Base-by-base conservation (phyloP, 2,329 filamentous ascomycete species). In the Akanthomyces lecanii region DNA sequence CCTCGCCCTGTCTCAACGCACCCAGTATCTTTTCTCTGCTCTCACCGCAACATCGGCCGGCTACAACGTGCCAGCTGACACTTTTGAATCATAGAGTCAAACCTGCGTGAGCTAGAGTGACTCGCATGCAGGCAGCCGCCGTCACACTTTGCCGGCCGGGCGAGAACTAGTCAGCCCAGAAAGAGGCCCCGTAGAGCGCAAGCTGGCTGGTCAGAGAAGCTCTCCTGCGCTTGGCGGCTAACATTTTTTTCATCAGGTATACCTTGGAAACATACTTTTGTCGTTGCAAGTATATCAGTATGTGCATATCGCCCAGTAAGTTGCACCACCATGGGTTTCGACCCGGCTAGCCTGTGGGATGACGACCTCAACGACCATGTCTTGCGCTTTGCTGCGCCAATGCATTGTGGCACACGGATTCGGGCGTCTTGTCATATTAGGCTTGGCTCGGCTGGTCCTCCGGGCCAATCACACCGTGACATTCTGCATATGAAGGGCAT, bases 401-500 rank as follows among this genome's bases (percentile, higher is more conserved):
- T 14, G 14, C 33, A 25, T 40, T 38, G 53, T 55, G 53, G 53
- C 36, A 55, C 53, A 30, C 33, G 38, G 18, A 23, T 21, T 42
- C 53, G 53, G 53, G 21, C 53, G 53, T 44, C 53, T 55, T 55
- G 53, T 55, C 53, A 30, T 55, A 55, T 30, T 55, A 33, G 53
- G 53, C 53, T 56, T 56, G 53, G 40, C 38, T 56, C 38, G 14
- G 53, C 5, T 25, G 16, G 23, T 11, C 14, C 30, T 36, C 51
- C 30, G 51, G 44, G 16, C 16, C 51, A 53, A 51, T 36, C 36
- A 38, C 40, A 56, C 28, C 2, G 2, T 44, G 40, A 18, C 36
- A 51, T n/a, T 18, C 25, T 5, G 14, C 11, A n/a, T 7, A 16
- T 10, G 14, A 40, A 16, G 38, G 33, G 33, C 33, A 4, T 30